Evolutionary conservation across 495 filamentous ascomycete genomes (phyloP).

Genomic region (Astrothelium subdiscretum): DNA sequence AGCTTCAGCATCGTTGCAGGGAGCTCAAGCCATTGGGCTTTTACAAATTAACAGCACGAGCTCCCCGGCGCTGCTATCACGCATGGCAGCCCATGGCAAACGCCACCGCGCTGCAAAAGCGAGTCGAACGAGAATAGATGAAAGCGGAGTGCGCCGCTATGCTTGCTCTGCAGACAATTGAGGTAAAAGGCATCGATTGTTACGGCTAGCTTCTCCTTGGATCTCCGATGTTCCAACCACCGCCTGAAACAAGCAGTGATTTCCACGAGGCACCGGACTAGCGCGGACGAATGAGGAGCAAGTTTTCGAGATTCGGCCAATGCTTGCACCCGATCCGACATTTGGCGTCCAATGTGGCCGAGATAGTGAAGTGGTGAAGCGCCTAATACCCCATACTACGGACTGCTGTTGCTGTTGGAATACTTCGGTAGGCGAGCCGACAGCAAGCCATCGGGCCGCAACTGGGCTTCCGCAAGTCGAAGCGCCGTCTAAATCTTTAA

Average conservation of each 20-base stretch:
- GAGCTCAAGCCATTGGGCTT: no score
- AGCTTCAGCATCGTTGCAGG: no score
- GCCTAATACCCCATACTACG: no score
- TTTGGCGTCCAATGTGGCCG: not conserved
- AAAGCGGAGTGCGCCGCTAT: not conserved
- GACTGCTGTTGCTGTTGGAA: no score
- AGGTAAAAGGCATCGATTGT: not conserved
- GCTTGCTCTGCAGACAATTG: not conserved
- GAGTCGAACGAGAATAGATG: not conserved
- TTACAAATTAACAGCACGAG: not conserved
- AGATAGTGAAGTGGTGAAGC: not conserved
- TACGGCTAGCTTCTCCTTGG: not conserved
- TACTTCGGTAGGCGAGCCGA: no score
- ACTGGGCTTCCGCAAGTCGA: no score
- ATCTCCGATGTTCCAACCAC: not conserved
- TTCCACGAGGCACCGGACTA: not conserved
- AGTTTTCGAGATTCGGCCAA: not conserved
- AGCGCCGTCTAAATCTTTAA: not conserved
- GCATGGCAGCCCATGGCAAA: not conserved
- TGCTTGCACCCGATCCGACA: not conserved
- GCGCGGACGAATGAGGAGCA: not conserved
- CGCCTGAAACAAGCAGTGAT: not conserved
- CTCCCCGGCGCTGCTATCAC: not conserved
- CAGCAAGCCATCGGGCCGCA: no score
- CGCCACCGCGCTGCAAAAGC: not conserved